phyloP scores from a whole-genome alignment of 2,329 filamentous ascomycete species.

The Stromatinia cepivora region DNA sequence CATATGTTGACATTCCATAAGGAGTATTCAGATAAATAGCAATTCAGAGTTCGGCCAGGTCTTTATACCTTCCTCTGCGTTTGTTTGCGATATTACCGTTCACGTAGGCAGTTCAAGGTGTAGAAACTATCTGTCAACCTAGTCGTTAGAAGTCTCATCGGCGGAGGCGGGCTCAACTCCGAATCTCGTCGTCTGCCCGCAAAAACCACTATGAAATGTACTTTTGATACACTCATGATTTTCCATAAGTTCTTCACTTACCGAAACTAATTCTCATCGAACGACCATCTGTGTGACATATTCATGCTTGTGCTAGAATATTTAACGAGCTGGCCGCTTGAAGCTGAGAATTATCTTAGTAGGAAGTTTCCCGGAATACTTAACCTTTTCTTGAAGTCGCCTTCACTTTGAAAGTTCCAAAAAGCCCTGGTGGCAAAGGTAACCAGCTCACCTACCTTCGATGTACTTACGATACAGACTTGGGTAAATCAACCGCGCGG shows the following conservation, averaged over 20 bases:
- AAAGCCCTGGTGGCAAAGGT: background rate
- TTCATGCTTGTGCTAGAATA: background rate
- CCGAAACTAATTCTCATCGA: background rate
- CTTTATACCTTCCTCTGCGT: too few species aligned
- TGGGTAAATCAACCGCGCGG: too few species aligned
- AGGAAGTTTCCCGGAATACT: background rate
- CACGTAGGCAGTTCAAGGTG: background rate
- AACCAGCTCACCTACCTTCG: background rate
- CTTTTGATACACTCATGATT: background rate
- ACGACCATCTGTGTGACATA: background rate
- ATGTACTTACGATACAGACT: background rate
- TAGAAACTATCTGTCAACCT: background rate
- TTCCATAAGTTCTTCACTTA: background rate
- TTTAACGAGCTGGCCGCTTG: background rate
- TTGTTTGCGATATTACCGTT: background rate
- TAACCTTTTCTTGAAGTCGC: too few species aligned
- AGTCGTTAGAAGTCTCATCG: background rate
- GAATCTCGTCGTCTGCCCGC: background rate
- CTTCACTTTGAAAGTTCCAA: background rate
- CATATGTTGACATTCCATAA: too few species aligned
- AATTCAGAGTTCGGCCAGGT: background rate
- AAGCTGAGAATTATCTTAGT: background rate
- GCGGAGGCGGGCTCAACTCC: conserved; percentile 11
- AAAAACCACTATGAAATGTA: background rate
- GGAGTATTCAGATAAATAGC: background rate